Base-by-base conservation (phyloP, 768 basidiomycete species). In the Jaapia argillacea region DNA sequence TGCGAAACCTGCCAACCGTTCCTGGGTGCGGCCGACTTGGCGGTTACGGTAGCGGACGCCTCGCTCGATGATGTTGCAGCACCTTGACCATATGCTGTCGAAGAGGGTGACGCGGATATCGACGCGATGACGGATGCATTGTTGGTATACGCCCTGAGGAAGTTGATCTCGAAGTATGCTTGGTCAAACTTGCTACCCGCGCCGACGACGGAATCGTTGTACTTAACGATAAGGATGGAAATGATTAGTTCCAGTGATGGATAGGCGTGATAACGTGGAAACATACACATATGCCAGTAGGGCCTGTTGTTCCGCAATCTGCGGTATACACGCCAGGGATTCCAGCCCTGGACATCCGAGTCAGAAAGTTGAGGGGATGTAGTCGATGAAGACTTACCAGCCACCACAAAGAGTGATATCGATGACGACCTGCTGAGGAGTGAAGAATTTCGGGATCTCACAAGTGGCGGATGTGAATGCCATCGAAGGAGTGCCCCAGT, bases 401-500 rank as follows among this genome's bases (percentile, higher is more conserved):
- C 57, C 48, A 55, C 79, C 80, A 42, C 81, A 83, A 4, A 82
- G 69, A 1, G 84, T 83, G 45, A 86, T 86, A 53, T 83, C 79
- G 45, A 87, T 75, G 14, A 85, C 77, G 36, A 87, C 67, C 45
- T 74, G 67, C 53, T 86, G 83, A 0, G 77, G 66, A 41, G 69
- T 61, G 57, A 84, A 82, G 59, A 68, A 81, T 16, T 62, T 51
- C 5, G 62, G 47, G 36, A 76, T 72, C 45, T 73, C 63, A 48
- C 75, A 75, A 4, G 52, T 57, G 4, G 50, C 45, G 1, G 67
- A 55, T n/a, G 60, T 63, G 46, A 63, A 74, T 23, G 61, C 54
- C 10, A 70, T 67, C 18, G 67, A 67, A 0, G 74, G 74, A 2
- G 60, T 53, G 14, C 74, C 66, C 71, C 70, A 77, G 6, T 2